A percentile compares a stretch with the other conserved stretches of the same genome.
phyloP scores from a whole-genome alignment of 2,329 filamentous ascomycete genomes.

The Alternaria viburni region DNA sequence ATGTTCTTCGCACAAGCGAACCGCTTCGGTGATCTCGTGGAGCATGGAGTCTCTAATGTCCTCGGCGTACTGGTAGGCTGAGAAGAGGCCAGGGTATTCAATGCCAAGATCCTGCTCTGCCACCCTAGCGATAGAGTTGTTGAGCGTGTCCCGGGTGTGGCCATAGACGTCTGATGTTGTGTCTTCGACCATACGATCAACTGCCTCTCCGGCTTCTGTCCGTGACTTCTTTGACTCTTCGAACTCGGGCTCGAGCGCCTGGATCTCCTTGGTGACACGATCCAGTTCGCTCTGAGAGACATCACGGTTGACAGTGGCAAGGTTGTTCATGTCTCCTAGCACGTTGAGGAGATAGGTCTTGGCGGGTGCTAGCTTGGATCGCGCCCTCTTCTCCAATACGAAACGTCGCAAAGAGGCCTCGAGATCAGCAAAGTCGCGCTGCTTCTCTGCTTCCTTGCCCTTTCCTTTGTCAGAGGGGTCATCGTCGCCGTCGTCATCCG shows the following conservation, averaged over 20 bases:
- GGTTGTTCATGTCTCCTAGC: constrained; percentile 80
- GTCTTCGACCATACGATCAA: constrained; percentile 82
- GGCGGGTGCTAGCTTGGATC: constrained; percentile 93
- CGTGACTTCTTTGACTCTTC: constrained; percentile 84
- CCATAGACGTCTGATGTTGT: constrained; percentile 87
- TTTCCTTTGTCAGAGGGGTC: constrained; percentile 65
- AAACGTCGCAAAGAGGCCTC: constrained; percentile 90
- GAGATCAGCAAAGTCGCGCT: constrained; percentile 86
- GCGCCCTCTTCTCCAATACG: constrained; percentile 91
- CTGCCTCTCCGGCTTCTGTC: constrained; percentile 77
- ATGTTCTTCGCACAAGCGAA: constrained; percentile 81
- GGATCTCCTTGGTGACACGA: constrained; percentile 79
- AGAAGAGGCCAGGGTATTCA: constrained; percentile 83
- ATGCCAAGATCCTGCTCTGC: constrained; percentile 81
- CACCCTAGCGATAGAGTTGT: constrained; percentile 75
- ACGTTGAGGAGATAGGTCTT: constrained; percentile 96
- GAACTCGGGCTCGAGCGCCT: constrained; percentile 82
- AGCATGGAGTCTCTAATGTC: constrained; percentile 92
- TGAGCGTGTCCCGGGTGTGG: constrained; percentile 77
- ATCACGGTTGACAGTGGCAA: constrained; percentile 86
- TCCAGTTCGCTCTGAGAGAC: constrained; percentile 85
- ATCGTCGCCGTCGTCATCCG: constrained; percentile 48
- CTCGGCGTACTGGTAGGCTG: constrained; percentile 89
- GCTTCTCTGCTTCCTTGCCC: constrained; percentile 74
- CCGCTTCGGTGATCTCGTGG: constrained; percentile 80